Evolutionary conservation across 345 rosid species (phyloP).

Genomic region (Acer campestre): DNA sequence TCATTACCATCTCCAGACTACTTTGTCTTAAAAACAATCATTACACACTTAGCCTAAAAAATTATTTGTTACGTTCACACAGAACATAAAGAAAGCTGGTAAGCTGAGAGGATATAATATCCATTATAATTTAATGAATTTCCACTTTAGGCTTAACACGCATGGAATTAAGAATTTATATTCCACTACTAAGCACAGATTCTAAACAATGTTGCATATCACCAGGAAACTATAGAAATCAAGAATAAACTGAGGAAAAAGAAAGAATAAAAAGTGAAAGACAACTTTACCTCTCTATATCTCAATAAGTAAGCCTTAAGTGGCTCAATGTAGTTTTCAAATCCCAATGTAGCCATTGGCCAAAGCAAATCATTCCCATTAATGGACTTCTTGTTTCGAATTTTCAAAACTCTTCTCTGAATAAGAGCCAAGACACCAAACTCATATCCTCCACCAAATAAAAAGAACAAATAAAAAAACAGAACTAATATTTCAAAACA

Average conservation of each 20-base stretch:
- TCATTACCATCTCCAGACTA: too few species aligned
- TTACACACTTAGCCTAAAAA: neutral
- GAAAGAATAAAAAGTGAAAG: neutral
- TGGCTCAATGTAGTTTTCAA: constrained; percentile 70
- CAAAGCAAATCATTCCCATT: constrained; percentile 79
- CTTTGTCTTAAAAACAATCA: neutral
- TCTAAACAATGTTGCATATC: neutral
- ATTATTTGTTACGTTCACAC: neutral
- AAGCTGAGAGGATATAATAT: neutral
- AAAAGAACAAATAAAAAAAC: neutral
- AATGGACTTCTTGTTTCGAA: too few species aligned
- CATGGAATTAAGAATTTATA: too few species aligned
- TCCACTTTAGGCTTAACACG: neutral
- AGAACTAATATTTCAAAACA: neutral
- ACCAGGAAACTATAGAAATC: neutral
- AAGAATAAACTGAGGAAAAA: neutral
- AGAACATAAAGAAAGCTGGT: neutral
- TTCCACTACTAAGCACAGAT: neutral
- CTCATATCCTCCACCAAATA: neutral
- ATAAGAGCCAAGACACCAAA: too few species aligned
- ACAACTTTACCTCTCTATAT: constrained; percentile 54
- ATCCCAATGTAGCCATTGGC: constrained; percentile 80
- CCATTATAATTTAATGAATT: neutral
- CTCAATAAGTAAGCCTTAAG: constrained; percentile 62
- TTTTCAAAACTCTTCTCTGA: too few species aligned